Percentiles rank a stretch among this genome's conserved stretches.
Evolutionary conservation across 2,329 filamentous ascomycete species (phyloP).

Genomic region (Verticillium isaacii): DNA sequence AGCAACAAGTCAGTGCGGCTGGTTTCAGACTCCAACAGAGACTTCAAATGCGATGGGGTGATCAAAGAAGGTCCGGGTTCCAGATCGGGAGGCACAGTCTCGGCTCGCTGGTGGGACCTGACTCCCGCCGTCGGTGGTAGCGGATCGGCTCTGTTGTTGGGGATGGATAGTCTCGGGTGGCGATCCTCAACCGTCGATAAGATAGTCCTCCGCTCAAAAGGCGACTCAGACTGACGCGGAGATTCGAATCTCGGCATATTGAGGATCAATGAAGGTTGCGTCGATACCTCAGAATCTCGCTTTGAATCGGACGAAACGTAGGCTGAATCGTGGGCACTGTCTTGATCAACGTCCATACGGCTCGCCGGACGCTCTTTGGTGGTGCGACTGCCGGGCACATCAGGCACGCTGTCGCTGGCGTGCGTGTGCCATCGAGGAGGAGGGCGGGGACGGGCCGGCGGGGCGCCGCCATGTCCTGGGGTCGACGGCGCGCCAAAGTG

Average conservation of each 20-base stretch:
- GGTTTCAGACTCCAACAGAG: slow-evolving; percentile 43
- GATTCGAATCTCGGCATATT: slow-evolving; percentile 38
- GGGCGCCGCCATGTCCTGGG: slow-evolving; percentile 10
- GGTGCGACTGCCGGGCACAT: slow-evolving; percentile 13
- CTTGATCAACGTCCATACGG: slow-evolving; percentile 39
- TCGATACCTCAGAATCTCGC: slow-evolving; percentile 43
- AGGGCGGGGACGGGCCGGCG: slow-evolving; percentile 34
- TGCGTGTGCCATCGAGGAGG: slow-evolving; percentile 44
- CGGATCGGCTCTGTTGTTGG: slow-evolving; percentile 39
- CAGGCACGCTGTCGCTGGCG: slow-evolving; percentile 35
- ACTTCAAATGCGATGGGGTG: slow-evolving; percentile 46
- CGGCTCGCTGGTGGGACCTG: slow-evolving; percentile 30
- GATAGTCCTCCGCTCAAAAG: slow-evolving; percentile 26
- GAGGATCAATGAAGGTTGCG: slow-evolving; percentile 34
- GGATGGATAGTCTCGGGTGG: slow-evolving; percentile 51
- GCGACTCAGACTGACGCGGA: slow-evolving; percentile 24
- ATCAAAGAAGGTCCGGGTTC: slow-evolving; percentile 49
- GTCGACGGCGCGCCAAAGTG: slow-evolving; percentile 36
- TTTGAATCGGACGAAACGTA: slow-evolving; percentile 52
- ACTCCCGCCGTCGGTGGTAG: slow-evolving; percentile 21
- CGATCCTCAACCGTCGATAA: slow-evolving; percentile 42
- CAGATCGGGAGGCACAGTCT: slow-evolving; percentile 47
- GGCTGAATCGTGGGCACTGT: slow-evolving; percentile 46
- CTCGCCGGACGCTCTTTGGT: slow-evolving; percentile 9
- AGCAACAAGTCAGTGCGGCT: slow-evolving; percentile 52